Percentiles rank a stretch among this genome's conserved stretches.
Conservation (phyloP, 1,284 basidiomycete genomes). For the Irpex sp. region DNA sequence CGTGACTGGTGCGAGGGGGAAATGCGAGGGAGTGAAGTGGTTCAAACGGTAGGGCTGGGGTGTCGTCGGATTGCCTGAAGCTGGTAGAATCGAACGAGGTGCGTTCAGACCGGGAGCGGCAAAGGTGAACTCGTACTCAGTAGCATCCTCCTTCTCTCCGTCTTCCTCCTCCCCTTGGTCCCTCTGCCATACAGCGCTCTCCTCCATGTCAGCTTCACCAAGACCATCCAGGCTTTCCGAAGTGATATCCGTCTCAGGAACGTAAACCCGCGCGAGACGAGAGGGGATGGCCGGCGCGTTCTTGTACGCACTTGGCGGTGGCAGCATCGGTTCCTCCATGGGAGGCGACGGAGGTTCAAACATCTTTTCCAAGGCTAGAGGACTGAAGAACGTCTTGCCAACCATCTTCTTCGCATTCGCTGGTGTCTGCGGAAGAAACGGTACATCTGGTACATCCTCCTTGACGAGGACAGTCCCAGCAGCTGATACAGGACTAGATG, state of each 20-base stretch:
- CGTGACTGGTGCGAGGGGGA: conserved; percentile 41
- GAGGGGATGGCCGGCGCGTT: conserved; percentile 32
- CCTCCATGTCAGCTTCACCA: neutral
- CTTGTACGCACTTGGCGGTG: conserved; percentile 17
- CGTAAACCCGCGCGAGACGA: conserved; percentile 31
- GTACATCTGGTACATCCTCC: conserved; percentile 54
- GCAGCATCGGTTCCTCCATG: conserved; percentile 12
- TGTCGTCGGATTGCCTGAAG: conserved; percentile 36
- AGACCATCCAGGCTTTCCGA: conserved; percentile 6
- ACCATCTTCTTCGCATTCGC: conserved; percentile 55
- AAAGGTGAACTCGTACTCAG: conserved; percentile 65
- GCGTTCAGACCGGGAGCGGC: conserved; percentile 39
- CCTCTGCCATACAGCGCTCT: conserved; percentile 3
- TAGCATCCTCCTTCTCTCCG: conserved; percentile 14
- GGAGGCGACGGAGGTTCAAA: conserved; percentile 87
- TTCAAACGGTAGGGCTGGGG: conserved; percentile 36
- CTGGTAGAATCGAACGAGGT: neutral
- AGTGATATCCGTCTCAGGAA: conserved; percentile 14
- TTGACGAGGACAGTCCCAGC: conserved; percentile 80
- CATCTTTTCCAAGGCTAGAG: conserved; percentile 81
- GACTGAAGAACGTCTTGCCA: conserved; percentile 83
- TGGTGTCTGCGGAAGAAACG: conserved; percentile 61
- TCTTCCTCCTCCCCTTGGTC: conserved; percentile 2
- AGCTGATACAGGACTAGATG: conserved; percentile 24
- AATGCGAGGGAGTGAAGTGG: conserved; percentile 10